Evolutionary conservation across 805 yeast species (phyloP).

Genomic region (Metschnikowia cubensis): DNA sequence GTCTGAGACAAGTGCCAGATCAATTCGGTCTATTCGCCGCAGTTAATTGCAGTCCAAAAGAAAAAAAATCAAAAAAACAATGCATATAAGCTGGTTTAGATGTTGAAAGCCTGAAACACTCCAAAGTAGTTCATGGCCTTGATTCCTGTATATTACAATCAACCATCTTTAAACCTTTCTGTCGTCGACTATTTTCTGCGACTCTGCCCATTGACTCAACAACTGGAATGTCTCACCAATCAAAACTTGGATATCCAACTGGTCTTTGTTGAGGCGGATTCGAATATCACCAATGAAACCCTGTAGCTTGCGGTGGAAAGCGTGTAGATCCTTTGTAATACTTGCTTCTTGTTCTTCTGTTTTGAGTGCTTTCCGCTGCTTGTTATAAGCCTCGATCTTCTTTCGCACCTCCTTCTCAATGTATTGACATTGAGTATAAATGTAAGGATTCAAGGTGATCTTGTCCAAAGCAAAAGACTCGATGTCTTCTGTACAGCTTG

Average conservation of each 20-base stretch:
- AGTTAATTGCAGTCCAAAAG: neutral
- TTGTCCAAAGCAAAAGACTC: constrained; percentile 31
- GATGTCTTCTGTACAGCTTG: constrained; percentile 17
- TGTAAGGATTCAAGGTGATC: constrained; percentile 30
- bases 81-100: neutral
- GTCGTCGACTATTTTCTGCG: constrained; percentile 6
- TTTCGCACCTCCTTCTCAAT: constrained; percentile 24
- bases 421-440: constrained; percentile 28
- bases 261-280: constrained; percentile 30
- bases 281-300: constrained; percentile 36
- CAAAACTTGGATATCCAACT: constrained; percentile 22
- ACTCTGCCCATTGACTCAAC: constrained; percentile 26
- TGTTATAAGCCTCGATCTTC: constrained; percentile 11
- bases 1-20: constrained; percentile 5
- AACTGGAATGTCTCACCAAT: constrained; percentile 21
- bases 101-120: neutral
- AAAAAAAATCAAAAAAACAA: no score
- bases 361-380: neutral
- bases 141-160: neutral
- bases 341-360: neutral
- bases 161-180: constrained; percentile 1
- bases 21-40: constrained; percentile 16
- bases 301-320: constrained; percentile 18
- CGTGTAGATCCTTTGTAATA: constrained; percentile 2
- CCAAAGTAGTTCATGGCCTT: neutral